phyloP scores from a whole-genome alignment of 2,329 filamentous ascomycete species.

The Achaetomium macrosporum region DNA sequence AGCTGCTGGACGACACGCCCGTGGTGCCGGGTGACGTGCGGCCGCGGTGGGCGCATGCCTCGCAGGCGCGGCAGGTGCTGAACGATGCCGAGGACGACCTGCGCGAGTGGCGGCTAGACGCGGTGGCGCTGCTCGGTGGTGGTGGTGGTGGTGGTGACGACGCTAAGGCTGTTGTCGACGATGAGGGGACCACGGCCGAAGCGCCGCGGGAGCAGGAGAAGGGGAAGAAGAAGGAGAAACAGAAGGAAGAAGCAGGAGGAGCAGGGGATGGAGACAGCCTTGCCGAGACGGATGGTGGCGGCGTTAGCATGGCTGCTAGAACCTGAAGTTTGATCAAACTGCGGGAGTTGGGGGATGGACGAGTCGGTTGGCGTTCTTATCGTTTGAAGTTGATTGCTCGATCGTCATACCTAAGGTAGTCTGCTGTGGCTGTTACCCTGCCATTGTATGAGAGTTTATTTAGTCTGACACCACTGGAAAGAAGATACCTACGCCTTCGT shows the following conservation, averaged over 20 bases:
- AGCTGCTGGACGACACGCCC: conserved; percentile 82
- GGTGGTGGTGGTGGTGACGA: conserved; percentile 2
- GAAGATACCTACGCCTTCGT: neutral
- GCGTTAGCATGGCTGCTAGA: neutral
- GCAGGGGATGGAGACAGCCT: neutral
- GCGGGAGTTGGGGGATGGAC: neutral
- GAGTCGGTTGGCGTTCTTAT: neutral
- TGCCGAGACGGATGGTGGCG: neutral
- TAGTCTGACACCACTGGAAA: conserved; percentile 1
- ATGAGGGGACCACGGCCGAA: neutral
- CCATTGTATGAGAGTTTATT: conserved; percentile 2
- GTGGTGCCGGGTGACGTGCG: conserved; percentile 79
- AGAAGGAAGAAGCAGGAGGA: neutral
- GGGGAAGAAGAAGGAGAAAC: neutral
- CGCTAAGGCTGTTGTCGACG: conserved; percentile 1
- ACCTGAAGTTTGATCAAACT: neutral
- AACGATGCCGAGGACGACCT: conserved; percentile 91
- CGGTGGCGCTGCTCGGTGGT: neutral
- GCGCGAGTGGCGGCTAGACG: conserved; percentile 56
- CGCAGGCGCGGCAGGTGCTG: conserved; percentile 74
- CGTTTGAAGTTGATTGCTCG: conserved; percentile 1
- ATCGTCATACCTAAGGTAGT: conserved; percentile 19
- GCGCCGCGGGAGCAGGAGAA: neutral
- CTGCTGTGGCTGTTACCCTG: neutral
- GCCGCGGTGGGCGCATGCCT: conserved; percentile 57